Conservation (phyloP, 2,329 filamentous ascomycete species). For the Zymoseptoria tritici region DNA sequence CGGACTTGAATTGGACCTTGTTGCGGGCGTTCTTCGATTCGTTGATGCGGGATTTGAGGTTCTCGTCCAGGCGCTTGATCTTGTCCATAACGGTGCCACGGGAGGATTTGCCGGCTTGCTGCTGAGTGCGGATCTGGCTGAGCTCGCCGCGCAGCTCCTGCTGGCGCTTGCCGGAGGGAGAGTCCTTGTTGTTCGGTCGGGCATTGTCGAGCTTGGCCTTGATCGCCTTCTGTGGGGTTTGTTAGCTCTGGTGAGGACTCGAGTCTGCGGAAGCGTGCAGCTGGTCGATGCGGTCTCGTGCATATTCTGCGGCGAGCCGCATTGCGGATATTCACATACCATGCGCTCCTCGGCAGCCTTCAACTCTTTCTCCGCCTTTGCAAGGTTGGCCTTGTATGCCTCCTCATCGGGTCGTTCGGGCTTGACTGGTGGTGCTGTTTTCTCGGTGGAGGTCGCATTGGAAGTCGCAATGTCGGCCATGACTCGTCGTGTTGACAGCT, state of each 20-base stretch:
- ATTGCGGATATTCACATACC: conserved; percentile 19
- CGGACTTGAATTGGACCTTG: conserved; percentile 76
- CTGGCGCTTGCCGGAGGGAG: conserved; percentile 71
- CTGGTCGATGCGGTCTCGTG: background rate
- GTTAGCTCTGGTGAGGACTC: conserved; percentile 9
- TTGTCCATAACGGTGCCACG: conserved; percentile 74
- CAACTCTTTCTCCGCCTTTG: conserved; percentile 80
- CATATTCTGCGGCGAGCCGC: background rate
- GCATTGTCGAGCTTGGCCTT: conserved; percentile 83
- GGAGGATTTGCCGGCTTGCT: conserved; percentile 77
- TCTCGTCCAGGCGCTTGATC: conserved; percentile 85
- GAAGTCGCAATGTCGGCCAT: conserved; percentile 21
- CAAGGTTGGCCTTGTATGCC: conserved; percentile 69
- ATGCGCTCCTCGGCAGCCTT: conserved; percentile 62
- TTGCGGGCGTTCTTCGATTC: conserved; percentile 81
- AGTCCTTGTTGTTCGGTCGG: conserved; percentile 73
- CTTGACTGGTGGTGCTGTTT: conserved; percentile 40
- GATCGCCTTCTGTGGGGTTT: conserved; percentile 61
- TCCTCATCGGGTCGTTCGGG: conserved; percentile 85
- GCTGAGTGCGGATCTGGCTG: conserved; percentile 76
- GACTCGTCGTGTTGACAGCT: conserved; percentile 27
- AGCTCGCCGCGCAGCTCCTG: conserved; percentile 77
- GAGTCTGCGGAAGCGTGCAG: background rate
- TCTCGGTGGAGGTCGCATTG: conserved; percentile 9
- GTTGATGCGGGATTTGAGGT: conserved; percentile 72